Conservation (phyloP, 1,284 basidiomycete species). For the Cystobasidiaceae sp. region DNA sequence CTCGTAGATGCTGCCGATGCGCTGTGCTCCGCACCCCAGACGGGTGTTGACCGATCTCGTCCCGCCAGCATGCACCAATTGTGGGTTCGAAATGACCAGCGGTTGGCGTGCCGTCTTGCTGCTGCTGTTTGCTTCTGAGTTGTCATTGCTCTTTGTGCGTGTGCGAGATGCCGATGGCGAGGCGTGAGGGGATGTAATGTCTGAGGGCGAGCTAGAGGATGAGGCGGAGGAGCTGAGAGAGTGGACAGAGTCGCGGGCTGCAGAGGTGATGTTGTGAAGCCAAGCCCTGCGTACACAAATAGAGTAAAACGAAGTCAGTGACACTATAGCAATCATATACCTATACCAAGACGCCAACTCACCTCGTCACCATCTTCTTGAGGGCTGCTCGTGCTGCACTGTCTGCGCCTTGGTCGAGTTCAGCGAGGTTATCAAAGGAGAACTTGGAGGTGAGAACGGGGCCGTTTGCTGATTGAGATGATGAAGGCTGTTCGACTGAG, state of each 20-base stretch:
- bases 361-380: conserved; percentile 28
- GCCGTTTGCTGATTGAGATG: neutral
- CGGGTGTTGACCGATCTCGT: neutral
- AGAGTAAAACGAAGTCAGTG: neutral
- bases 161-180: neutral
- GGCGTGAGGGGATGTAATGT: neutral
- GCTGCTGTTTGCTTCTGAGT: neutral
- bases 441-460: conserved; percentile 25
- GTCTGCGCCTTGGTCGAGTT: neutral
- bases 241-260: conserved; percentile 5
- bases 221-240: too few relatives aligned
- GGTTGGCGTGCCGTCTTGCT: neutral
- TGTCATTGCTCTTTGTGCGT: neutral
- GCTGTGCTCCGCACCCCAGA: conserved; percentile 8
- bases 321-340: neutral
- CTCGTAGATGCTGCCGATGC: conserved; percentile 1
- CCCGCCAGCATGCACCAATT: conserved; percentile 13
- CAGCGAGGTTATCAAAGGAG: conserved; percentile 22
- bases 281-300: conserved; percentile 2
- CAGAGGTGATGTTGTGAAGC: conserved; percentile 23
- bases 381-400: neutral
- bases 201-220: neutral
- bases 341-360: neutral
- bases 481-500: neutral
- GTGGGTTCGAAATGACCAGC: conserved; percentile 14